Conservation (phyloP, 2,329 filamentous ascomycete species). For the Alternaria triticimaculans region DNA sequence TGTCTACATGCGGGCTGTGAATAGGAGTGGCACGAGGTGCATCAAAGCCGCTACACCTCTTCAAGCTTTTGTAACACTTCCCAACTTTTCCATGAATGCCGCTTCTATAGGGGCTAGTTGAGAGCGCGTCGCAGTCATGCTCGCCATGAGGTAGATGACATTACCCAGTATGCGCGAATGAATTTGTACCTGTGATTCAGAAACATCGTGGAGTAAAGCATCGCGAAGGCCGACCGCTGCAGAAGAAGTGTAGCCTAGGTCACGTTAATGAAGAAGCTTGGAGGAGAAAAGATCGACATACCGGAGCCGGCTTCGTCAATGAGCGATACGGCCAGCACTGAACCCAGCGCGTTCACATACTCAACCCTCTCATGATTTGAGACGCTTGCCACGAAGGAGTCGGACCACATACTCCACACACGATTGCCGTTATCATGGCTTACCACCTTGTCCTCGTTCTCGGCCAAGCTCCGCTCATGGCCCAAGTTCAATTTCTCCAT, state of each 20-base stretch:
- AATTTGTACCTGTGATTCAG: conserved; percentile 53
- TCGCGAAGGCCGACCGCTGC: conserved; percentile 62
- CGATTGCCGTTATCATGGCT: background rate
- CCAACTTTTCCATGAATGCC: conserved; percentile 26
- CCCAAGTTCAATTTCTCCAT: conserved; percentile 50
- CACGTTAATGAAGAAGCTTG: background rate
- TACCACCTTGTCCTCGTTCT: background rate
- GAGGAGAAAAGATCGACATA: conserved; percentile 32
- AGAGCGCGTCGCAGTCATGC: conserved; percentile 40
- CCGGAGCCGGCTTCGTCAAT: conserved; percentile 57
- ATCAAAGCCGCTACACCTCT: background rate
- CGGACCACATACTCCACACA: conserved; percentile 76
- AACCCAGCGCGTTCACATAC: conserved; percentile 75
- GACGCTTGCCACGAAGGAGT: conserved; percentile 63
- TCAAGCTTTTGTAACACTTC: background rate
- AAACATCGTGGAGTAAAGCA: conserved; percentile 51
- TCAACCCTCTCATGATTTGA: conserved; percentile 65
- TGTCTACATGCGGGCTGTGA: background rate
- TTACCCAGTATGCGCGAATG: conserved; percentile 68
- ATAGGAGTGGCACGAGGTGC: background rate
- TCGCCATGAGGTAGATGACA: conserved; percentile 67
- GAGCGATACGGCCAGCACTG: conserved; percentile 71
- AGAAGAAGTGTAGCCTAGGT: conserved; percentile 62
- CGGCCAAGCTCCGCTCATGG: background rate
- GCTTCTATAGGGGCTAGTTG: conserved; percentile 29